phyloP scores from a whole-genome alignment of 1,139 yeast genomes.

The Yamadazyma dushanensis region DNA sequence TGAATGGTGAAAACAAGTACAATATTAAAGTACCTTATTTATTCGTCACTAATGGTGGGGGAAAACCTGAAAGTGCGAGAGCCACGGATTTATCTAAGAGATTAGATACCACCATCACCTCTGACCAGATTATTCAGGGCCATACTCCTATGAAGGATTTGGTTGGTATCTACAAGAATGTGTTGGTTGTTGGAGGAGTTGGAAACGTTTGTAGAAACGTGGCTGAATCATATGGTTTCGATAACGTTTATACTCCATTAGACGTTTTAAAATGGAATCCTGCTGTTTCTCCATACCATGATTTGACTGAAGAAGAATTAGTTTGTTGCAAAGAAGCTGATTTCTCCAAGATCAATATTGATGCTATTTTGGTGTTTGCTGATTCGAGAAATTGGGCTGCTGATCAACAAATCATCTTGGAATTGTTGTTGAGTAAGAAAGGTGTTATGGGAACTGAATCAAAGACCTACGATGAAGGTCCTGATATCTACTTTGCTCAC shows the following conservation, averaged over 20 bases:
- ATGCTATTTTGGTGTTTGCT: constrained; percentile 77
- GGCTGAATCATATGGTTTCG: constrained; percentile 75
- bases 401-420: constrained; percentile 83
- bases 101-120: constrained; percentile 58
- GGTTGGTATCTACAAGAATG: constrained; percentile 63
- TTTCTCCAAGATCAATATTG: constrained; percentile 61
- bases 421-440: constrained; percentile 66
- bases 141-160: constrained; percentile 88
- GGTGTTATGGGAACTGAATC: constrained; percentile 84
- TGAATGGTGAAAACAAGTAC: constrained; percentile 77
- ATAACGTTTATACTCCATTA: constrained; percentile 74
- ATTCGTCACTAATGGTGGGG: constrained; percentile 88
- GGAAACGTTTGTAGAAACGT: constrained; percentile 81
- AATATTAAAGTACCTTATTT: constrained; percentile 82
- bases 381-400: constrained; percentile 90
- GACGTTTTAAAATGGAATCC: constrained; percentile 86
- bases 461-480: constrained; percentile 71
- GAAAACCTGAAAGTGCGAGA: constrained; percentile 72
- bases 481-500: constrained; percentile 81
- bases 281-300: constrained; percentile 78
- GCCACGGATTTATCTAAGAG: constrained; percentile 66
- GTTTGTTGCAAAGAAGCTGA: constrained; percentile 58
- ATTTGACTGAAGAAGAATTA: constrained; percentile 68
- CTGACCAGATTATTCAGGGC: constrained; percentile 83
- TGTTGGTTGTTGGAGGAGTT: constrained; percentile 81